These are phyloP conservation scores for Lentinula detonsa DNA, from an alignment of 768 basidiomycete species.

Conservation along the genomic window DNA sequence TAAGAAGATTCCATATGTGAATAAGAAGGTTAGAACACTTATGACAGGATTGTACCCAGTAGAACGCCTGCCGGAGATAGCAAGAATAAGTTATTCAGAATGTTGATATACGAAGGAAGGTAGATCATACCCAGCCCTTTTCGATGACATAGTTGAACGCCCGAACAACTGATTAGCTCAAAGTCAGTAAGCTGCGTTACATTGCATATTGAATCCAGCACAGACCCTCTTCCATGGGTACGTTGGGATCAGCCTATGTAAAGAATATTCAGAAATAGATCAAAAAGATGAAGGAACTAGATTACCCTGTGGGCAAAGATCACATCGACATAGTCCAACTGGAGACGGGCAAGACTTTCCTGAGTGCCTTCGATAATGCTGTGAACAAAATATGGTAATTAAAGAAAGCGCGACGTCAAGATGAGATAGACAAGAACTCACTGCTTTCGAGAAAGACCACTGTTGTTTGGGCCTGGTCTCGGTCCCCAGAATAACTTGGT, in stretches of 20 bases:
- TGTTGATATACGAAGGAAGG: not conserved
- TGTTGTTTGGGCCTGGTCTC: conserved; percentile 49
- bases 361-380: conserved; percentile 74
- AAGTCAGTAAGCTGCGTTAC: not conserved
- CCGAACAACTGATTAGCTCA: conserved; percentile 40
- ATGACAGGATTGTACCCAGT: conserved; percentile 34
- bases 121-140: conserved; percentile 49
- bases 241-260: conserved; percentile 15
- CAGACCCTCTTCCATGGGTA: conserved; percentile 61
- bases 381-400: not conserved
- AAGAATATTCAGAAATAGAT: not conserved
- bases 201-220: not conserved
- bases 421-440: conserved; percentile 56
- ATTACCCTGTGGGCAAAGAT: conserved; percentile 65
- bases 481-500: conserved; percentile 80
- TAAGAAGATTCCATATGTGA: not conserved
- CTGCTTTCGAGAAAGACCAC: conserved; percentile 56
- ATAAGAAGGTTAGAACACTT: not conserved
- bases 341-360: conserved; percentile 59
- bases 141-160: conserved; percentile 79
- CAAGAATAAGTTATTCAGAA: not conserved
- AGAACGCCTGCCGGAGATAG: conserved; percentile 38
- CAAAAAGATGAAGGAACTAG: conserved; percentile 25
- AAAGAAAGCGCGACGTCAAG: not conserved
- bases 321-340: conserved; percentile 71